Evolutionary conservation across 768 basidiomycete species (phyloP).

Genomic region (Rhizopogon vesiculosus): DNA sequence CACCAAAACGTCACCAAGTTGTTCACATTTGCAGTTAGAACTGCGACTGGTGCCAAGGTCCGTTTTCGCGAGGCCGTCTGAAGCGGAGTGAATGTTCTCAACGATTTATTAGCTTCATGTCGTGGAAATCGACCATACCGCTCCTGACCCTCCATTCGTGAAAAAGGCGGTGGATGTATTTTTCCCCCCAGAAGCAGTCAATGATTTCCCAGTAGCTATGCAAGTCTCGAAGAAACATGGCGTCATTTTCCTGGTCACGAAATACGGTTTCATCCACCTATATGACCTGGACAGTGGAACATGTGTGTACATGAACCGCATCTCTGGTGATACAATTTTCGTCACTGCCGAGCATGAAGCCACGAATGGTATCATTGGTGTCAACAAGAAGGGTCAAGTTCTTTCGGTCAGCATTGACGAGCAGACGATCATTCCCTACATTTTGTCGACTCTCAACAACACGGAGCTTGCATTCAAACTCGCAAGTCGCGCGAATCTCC

Average conservation of each 20-base stretch:
- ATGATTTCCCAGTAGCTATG: conserved; percentile 99
- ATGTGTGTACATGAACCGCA: conserved; percentile 99
- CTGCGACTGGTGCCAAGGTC: conserved; percentile 97
- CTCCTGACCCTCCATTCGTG: conserved; percentile 86
- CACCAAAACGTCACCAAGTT: conserved; percentile 82
- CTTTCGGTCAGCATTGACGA: conserved; percentile 97
- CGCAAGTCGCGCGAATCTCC: conserved; percentile 91
- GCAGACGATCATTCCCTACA: conserved; percentile 92
- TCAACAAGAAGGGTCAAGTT: conserved; percentile 99
- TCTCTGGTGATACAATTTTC: conserved; percentile 98
- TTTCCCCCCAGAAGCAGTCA: conserved; percentile 97
- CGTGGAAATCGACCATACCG: conserved; percentile 95
- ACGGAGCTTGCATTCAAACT: conserved; percentile 97
- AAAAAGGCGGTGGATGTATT: conserved; percentile 99
- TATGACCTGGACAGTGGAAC: conserved; percentile 97
- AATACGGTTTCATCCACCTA: conserved; percentile 98
- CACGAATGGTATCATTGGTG: conserved; percentile 93
- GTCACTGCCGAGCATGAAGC: conserved; percentile 96
- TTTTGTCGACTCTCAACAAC: conserved; percentile 90
- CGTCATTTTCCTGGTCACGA: conserved; percentile 95
- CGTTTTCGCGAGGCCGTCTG: conserved; percentile 14
- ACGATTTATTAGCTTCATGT: conserved; percentile 73
- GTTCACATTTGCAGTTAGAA: conserved; percentile 93
- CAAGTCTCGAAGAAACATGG: conserved; percentile 97
- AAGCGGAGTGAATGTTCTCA: conserved; percentile 7